These are phyloP conservation scores for Spiraea crenata DNA, from an alignment of 331 rosid genomes.

Conservation along the genomic window DNA sequence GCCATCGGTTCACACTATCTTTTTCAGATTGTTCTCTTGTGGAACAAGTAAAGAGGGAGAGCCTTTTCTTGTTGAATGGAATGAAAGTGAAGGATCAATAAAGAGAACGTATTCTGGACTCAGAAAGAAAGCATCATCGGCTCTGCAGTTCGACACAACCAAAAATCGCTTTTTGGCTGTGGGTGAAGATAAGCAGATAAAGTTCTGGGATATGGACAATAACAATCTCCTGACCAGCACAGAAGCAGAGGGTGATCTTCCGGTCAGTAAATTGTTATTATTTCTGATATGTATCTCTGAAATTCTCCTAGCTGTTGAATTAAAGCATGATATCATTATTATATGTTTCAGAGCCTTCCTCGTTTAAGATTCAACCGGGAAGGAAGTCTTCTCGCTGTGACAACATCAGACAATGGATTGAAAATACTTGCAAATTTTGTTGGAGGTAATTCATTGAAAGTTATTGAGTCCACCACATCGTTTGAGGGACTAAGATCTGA, in stretches of 20 bases:
- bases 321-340: conserved; percentile 22
- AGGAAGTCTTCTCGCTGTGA: conserved; percentile 84
- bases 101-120: conserved; percentile 74
- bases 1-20: background rate
- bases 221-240: conserved; percentile 44
- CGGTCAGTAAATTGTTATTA: conserved; percentile 41
- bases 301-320: conserved; percentile 12
- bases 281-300: conserved; percentile 20
- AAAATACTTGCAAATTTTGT: conserved; percentile 73
- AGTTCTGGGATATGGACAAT: conserved; percentile 92
- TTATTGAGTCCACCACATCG: conserved; percentile 48
- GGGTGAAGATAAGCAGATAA: conserved; percentile 83
- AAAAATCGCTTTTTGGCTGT: conserved; percentile 85
- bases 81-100: conserved; percentile 77
- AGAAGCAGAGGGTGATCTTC: conserved; percentile 79
- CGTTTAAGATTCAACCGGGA: conserved; percentile 81
- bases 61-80: conserved; percentile 90
- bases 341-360: conserved; percentile 67
- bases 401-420: conserved; percentile 71
- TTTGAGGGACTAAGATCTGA: conserved; percentile 75
- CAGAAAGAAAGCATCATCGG: conserved; percentile 73
- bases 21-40: conserved; percentile 77
- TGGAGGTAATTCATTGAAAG: conserved; percentile 62
- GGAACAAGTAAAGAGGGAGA: conserved; percentile 96
- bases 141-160: conserved; percentile 82